phyloP scores from a whole-genome alignment of 176 grass and related monocot species.

The Themeda triandra region DNA sequence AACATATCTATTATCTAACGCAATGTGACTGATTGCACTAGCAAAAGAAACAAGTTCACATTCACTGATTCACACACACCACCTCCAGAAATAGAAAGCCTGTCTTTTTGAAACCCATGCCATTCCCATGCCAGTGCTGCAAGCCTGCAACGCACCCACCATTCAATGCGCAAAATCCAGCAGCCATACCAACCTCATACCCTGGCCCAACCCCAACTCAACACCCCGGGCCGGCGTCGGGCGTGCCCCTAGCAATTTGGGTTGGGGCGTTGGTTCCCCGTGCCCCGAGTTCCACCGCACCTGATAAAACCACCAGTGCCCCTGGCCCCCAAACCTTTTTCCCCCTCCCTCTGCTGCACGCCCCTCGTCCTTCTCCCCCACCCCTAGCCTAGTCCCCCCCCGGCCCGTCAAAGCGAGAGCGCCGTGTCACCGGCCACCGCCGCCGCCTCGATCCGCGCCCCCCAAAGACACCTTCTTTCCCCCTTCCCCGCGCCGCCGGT shows the following conservation, averaged over 20 bases:
- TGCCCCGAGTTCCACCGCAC: not conserved
- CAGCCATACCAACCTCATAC: not conserved
- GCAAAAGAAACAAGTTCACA: too few species aligned
- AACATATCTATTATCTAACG: too few species aligned
- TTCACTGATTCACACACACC: not conserved
- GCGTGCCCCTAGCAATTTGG: constrained; percentile 23
- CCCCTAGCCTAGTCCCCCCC: not conserved
- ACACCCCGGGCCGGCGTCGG: too few species aligned
- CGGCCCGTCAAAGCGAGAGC: constrained; percentile 41
- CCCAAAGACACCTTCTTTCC: constrained; percentile 9
- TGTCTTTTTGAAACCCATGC: not conserved
- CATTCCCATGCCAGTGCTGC: not conserved
- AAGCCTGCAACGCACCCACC: not conserved
- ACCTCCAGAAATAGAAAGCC: constrained; percentile 6
- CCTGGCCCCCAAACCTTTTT: not conserved
- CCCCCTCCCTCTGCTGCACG: not conserved
- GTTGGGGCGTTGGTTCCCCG: not conserved
- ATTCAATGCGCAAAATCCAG: not conserved
- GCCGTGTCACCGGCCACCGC: constrained; percentile 30
- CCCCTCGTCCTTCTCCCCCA: not conserved
- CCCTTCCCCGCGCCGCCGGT: not conserved
- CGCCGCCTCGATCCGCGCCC: constrained; percentile 39
- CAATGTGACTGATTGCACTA: too few species aligned
- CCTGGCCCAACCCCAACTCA: not conserved
- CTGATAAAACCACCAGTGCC: constrained; percentile 25